These are phyloP conservation scores for Phylloporus rhodoxanthus DNA, from an alignment of 768 basidiomycete genomes.

Conservation along the genomic window DNA sequence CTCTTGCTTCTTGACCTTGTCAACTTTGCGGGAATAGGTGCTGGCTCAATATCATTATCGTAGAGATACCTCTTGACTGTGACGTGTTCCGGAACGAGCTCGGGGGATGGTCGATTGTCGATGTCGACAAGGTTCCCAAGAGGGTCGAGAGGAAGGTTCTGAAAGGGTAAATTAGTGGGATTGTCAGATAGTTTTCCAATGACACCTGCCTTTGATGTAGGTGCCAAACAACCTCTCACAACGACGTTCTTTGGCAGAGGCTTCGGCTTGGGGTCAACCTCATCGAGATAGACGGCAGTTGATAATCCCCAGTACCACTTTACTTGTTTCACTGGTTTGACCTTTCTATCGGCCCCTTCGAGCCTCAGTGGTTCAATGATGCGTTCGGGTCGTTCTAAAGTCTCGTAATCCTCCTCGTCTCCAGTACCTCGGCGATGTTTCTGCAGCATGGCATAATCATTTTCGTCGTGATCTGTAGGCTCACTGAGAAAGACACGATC, in stretches of 20 bases:
- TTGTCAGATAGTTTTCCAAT: background rate
- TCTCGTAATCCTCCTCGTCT: constrained; percentile 76
- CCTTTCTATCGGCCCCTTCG: constrained; percentile 28
- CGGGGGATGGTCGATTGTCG: constrained; percentile 44
- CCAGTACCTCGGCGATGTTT: constrained; percentile 64
- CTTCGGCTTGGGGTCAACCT: constrained; percentile 49
- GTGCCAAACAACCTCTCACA: constrained; percentile 63
- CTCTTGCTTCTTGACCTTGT: constrained; percentile 56
- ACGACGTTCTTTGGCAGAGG: constrained; percentile 37
- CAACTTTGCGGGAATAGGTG: constrained; percentile 35
- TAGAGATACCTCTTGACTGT: constrained; percentile 77
- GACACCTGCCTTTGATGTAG: constrained; percentile 56
- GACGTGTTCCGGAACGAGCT: constrained; percentile 59
- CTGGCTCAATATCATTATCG: constrained; percentile 55
- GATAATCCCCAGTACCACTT: constrained; percentile 73
- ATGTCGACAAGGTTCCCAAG: constrained; percentile 66
- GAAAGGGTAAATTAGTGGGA: constrained; percentile 5
- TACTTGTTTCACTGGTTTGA: constrained; percentile 47
- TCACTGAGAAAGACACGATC: constrained; percentile 1
- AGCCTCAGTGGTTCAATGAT: constrained; percentile 38
- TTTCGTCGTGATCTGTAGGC: constrained; percentile 21
- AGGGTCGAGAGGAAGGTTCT: constrained; percentile 61
- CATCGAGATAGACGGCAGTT: constrained; percentile 57
- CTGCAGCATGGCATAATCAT: constrained; percentile 18
- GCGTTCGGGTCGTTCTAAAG: constrained; percentile 46